Evolutionary conservation across 805 yeast genomes (phyloP), one percentile per base, ranked within the genome.

Genomic region (Wickerhamiella nectarea): DNA sequence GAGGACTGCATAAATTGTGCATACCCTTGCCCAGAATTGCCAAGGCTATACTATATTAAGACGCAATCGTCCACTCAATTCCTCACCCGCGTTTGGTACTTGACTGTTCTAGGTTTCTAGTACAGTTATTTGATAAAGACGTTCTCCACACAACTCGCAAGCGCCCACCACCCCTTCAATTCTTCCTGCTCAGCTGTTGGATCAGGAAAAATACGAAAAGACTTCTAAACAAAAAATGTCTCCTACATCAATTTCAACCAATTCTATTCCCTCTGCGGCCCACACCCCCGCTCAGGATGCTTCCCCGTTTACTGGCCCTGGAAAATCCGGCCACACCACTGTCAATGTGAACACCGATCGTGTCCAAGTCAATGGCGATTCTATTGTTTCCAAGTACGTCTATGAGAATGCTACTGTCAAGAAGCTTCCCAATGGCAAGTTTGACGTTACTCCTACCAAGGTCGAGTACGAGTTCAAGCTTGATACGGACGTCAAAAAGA

Each of bases 391-490:
- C 46, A 72, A 74, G 56, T 80, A 76, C 66, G 69, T 74, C 18
- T 80, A 80, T 61, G 81, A 80, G 58, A 83, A 80, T 53, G 79
- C 93, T n/a, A 51, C 71, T 43, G 94, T 84, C 37, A 71, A 74
- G 48, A 67, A 69, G 50, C 42, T 48, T 31, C 53, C 56, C 19
- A 67, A 63, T 34, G 83, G 80, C 29, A 60, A 68, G 43, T 71
- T 71, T 56, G 58, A 65, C 36, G 93, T 87, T 42, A 75, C 78
- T 17, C 94, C 94, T 18, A 72, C 78, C 44, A 58, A 71, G 45
- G 72, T 71, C 50, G 80, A 84, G 52, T 84, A 84, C 58, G 79
- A 85, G 59, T 89, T 87, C 71, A 83, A 84, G 63, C 78, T 83
- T 41, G 93, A 85, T 54, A 71, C 83, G 59, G 71, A 70, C 46